These are phyloP conservation scores for Citrullus mucosospermus DNA, from an alignment of 306 rosid genomes.

Conservation along the genomic window DNA sequence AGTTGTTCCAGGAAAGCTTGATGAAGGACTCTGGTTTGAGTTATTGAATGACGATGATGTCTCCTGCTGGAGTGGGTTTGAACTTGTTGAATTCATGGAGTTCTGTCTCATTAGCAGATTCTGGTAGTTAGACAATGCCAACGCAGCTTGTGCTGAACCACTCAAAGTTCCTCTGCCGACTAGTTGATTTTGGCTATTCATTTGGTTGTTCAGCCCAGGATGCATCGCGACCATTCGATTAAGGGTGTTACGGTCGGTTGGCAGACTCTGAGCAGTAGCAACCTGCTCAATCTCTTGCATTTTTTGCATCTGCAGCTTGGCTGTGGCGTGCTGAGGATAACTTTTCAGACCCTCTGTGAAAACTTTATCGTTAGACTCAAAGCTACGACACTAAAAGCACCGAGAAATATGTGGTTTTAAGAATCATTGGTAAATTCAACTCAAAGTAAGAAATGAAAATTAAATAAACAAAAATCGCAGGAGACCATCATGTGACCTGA, in stretches of 20 bases:
- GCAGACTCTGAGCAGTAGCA: constrained; percentile 69
- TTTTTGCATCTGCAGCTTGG: constrained; percentile 82
- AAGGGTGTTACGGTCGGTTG: constrained; percentile 68
- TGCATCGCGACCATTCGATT: constrained; percentile 59
- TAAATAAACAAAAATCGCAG: neutral
- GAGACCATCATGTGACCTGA: no score
- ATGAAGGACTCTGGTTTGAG: constrained; percentile 54
- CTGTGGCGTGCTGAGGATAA: constrained; percentile 57
- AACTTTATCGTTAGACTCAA: neutral
- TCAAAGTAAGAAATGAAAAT: no score
- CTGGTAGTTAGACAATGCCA: constrained; percentile 59
- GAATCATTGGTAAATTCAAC: neutral
- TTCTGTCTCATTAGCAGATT: constrained; percentile 64
- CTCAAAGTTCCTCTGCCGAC: constrained; percentile 50
- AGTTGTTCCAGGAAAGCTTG: constrained; percentile 47
- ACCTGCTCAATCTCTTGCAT: constrained; percentile 89
- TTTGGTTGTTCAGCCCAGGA: constrained; percentile 52
- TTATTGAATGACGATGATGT: constrained; percentile 58
- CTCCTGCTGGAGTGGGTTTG: constrained; percentile 58
- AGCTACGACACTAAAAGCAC: neutral
- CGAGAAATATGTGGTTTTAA: neutral
- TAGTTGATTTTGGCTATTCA: constrained; percentile 46
- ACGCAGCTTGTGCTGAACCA: constrained; percentile 72
- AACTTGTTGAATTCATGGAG: constrained; percentile 58
- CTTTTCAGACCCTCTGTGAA: constrained; percentile 77